phyloP scores from a whole-genome alignment of 1,284 basidiomycete genomes.

The Golubevia sp. region DNA sequence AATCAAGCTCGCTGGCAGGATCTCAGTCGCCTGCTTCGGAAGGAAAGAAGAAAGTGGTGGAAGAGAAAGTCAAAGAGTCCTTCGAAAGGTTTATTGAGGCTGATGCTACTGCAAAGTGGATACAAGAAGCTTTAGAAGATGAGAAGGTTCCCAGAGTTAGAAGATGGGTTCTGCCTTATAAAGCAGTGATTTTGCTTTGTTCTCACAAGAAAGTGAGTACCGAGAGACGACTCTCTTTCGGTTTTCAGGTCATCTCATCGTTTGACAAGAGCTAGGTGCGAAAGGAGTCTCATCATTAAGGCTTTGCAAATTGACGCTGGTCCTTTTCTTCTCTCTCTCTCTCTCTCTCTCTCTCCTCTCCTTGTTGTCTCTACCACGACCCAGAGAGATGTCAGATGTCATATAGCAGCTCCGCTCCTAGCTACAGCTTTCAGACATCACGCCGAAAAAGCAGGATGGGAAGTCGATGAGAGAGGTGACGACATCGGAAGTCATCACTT shows the following conservation, averaged over 20 bases:
- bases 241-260: too few relatives aligned
- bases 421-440: conserved; percentile 5
- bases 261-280: too few relatives aligned
- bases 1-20: not conserved
- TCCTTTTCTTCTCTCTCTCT: not conserved
- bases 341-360: not conserved
- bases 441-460: conserved; percentile 12
- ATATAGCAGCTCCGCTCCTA: conserved; percentile 14
- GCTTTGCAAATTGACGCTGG: too few relatives aligned
- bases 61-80: not conserved
- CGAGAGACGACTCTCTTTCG: not conserved
- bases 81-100: not conserved
- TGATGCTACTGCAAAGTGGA: conserved; percentile 1
- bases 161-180: too few relatives aligned
- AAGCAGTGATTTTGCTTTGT: conserved; percentile 4
- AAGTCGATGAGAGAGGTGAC: conserved; percentile 14
- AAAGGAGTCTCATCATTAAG: too few relatives aligned
- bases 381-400: conserved; percentile 16
- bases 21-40: not conserved
- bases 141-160: too few relatives aligned
- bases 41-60: not conserved
- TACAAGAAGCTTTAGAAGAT: too few relatives aligned
- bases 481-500: conserved; percentile 1
- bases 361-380: not conserved
- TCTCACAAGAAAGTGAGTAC: conserved; percentile 5